Evolutionary conservation across 169 alveolate species (phyloP).

Genomic region (Nephromyces sp.): DNA sequence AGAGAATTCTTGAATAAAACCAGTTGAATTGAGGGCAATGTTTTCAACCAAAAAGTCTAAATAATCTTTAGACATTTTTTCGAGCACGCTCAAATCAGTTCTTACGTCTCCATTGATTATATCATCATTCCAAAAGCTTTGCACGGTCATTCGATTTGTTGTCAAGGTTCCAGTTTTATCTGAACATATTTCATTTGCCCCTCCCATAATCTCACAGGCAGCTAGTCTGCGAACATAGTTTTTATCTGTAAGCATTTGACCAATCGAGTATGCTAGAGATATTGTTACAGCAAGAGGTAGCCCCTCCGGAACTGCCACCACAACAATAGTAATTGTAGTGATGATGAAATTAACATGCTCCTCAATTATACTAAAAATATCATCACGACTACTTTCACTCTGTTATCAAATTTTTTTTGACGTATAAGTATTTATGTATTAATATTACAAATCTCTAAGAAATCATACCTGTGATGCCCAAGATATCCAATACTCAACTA

Average conservation of each 20-base stretch:
- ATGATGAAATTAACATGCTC: conserved; percentile 42
- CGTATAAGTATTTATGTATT: background rate
- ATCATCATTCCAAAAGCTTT: conserved; percentile 33
- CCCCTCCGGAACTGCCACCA: conserved; percentile 86
- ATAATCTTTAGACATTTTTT: conserved; percentile 3
- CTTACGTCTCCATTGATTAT: background rate
- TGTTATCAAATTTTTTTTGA: background rate
- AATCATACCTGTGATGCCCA: background rate
- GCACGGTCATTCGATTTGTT: conserved; percentile 89
- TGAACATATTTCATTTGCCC: conserved; percentile 92
- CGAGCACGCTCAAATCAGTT: conserved; percentile 1
- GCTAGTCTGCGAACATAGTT: conserved; percentile 37
- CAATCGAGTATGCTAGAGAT: conserved; percentile 70
- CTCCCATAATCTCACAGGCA: conserved; percentile 86
- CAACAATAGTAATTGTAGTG: conserved; percentile 67
- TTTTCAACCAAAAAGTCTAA: conserved; percentile 23
- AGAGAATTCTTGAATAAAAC: conserved; percentile 33
- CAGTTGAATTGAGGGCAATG: conserved; percentile 52
- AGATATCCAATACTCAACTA: conserved; percentile 35
- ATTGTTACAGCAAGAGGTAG: conserved; percentile 86
- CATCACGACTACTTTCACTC: conserved; percentile 13
- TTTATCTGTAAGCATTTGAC: conserved; percentile 71
- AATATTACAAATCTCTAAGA: too few relatives aligned
- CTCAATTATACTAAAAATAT: conserved; percentile 6
- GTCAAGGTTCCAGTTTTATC: conserved; percentile 98